phyloP scores from a whole-genome alignment of 78 protist species.

The Pigoraptor vietnamica region DNA sequence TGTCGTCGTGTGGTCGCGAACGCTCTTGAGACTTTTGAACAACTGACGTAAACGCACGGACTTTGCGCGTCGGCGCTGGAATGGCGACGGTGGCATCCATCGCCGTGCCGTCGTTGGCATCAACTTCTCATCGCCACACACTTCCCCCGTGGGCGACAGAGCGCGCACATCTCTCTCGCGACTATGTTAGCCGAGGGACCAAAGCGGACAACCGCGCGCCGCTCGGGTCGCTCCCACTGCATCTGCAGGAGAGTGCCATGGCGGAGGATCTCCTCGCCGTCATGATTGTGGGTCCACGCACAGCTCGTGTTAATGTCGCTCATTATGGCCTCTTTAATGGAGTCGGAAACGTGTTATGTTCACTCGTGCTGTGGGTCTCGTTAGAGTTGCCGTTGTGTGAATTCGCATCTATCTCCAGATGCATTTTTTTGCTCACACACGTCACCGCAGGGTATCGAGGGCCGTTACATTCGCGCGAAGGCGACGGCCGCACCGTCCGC shows the following conservation, averaged over 20 bases:
- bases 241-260: background rate
- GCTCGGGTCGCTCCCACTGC: background rate
- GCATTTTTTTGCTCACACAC: background rate
- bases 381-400: no score
- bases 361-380: no score
- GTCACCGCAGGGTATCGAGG: background rate
- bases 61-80: no score
- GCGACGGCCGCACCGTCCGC: background rate
- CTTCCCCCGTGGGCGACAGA: background rate
- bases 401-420: no score
- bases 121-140: background rate
- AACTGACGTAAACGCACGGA: no score
- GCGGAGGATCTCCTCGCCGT: background rate
- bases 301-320: background rate
- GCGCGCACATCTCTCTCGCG: background rate
- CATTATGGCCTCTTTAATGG: no score
- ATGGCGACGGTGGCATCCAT: no score
- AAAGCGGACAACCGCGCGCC: background rate
- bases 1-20: no score
- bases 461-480: background rate
- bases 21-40: no score
- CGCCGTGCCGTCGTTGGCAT: no score
- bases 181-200: background rate
- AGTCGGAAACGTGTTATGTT: no score
- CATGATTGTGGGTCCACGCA: background rate